These are phyloP conservation scores for Pulveroboletus sp. DNA, from an alignment of 768 basidiomycete genomes.

Conservation along the genomic window DNA sequence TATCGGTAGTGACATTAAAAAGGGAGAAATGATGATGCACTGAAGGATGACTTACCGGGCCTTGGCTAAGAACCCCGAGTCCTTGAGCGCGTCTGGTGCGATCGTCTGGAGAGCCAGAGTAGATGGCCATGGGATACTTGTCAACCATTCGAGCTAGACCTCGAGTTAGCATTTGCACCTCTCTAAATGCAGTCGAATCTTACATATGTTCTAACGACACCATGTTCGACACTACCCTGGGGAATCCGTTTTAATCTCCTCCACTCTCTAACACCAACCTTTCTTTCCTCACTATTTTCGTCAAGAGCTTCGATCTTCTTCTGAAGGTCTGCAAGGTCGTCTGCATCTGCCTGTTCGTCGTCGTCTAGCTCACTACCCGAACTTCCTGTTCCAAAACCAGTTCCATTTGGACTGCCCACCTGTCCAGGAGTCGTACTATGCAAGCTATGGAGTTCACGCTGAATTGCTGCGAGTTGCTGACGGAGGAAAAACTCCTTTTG, in stretches of 20 bases:
- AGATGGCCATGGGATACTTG: constrained; percentile 78
- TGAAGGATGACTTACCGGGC: constrained; percentile 44
- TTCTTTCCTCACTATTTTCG: constrained; percentile 71
- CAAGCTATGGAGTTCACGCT: constrained; percentile 65
- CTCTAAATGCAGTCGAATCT: constrained; percentile 22
- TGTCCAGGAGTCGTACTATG: constrained; percentile 31
- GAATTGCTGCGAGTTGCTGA: constrained; percentile 77
- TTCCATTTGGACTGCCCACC: constrained; percentile 6
- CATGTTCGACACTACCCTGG: constrained; percentile 84
- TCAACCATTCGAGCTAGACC: constrained; percentile 76
- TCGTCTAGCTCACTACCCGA: constrained; percentile 57
- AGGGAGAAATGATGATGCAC: background rate
- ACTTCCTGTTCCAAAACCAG: constrained; percentile 25
- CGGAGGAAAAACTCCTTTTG: constrained; percentile 85
- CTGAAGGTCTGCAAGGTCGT: constrained; percentile 70
- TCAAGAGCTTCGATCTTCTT: constrained; percentile 71
- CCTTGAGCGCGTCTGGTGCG: constrained; percentile 37
- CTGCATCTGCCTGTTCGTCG: constrained; percentile 75
- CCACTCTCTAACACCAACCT: constrained; percentile 80
- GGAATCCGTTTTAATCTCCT: constrained; percentile 83
- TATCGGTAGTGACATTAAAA: background rate
- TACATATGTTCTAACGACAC: constrained; percentile 81
- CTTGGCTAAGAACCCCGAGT: constrained; percentile 56
- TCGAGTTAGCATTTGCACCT: constrained; percentile 6
- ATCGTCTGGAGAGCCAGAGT: constrained; percentile 16